phyloP scores from a whole-genome alignment of 1,284 basidiomycete species.

The Rhodotorula sp. region DNA sequence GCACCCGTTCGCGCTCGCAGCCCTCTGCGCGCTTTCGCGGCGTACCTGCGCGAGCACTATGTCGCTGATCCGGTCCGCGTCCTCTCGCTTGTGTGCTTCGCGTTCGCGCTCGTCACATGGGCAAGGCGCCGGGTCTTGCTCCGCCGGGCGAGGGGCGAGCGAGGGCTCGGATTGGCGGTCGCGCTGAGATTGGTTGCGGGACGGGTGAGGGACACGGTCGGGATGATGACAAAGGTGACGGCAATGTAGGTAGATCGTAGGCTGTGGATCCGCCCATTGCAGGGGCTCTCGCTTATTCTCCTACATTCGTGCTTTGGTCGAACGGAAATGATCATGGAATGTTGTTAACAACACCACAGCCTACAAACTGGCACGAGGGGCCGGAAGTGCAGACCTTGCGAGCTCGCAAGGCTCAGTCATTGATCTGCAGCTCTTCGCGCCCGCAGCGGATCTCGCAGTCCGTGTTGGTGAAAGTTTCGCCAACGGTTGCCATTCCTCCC shows the following conservation, averaged over 20 bases:
- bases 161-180: conserved; percentile 9
- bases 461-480: too few relatives aligned
- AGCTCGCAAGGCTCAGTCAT: too few relatives aligned
- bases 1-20: too few relatives aligned
- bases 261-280: too few relatives aligned
- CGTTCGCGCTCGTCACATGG: conserved; percentile 31
- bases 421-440: too few relatives aligned
- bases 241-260: conserved; percentile 12
- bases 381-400: too few relatives aligned
- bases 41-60: conserved; percentile 21
- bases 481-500: too few relatives aligned
- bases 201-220: conserved; percentile 29
- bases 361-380: too few relatives aligned
- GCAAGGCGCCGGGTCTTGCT: conserved; percentile 3
- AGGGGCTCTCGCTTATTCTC: background rate
- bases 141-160: conserved; percentile 8
- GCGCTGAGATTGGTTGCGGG: conserved; percentile 4
- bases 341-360: too few relatives aligned
- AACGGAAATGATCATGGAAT: too few relatives aligned
- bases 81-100: conserved; percentile 22
- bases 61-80: conserved; percentile 33
- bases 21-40: background rate
- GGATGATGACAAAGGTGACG: conserved; percentile 40
- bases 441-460: too few relatives aligned
- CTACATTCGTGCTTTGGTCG: too few relatives aligned